Evolutionary conservation across 2,329 filamentous ascomycete species (phyloP).

Genomic region (Alternaria sp.): DNA sequence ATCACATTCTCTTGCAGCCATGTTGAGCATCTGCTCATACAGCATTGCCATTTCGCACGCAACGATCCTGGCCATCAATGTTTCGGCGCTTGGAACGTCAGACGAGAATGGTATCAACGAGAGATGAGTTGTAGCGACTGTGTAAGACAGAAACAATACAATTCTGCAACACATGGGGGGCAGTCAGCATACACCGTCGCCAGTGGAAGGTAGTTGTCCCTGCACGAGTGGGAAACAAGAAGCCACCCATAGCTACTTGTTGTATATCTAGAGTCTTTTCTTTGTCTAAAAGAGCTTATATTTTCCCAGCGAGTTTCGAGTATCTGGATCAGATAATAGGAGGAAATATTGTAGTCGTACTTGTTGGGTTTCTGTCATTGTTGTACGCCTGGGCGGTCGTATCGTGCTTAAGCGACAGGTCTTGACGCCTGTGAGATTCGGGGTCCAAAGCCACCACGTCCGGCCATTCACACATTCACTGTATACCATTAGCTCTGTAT

Average conservation of each 20-base stretch:
- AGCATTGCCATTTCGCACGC: slow-evolving; percentile 77
- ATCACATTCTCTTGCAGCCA: slow-evolving; percentile 73
- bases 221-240: background rate
- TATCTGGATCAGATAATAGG: background rate
- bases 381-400: background rate
- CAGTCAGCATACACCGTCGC: slow-evolving; percentile 1
- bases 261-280: background rate
- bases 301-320: too few species aligned
- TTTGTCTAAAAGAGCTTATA: background rate
- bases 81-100: slow-evolving; percentile 70
- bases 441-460: background rate
- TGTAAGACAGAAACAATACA: background rate
- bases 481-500: background rate
- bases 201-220: background rate
- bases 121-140: slow-evolving; percentile 25
- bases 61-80: slow-evolving; percentile 76
- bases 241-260: background rate
- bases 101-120: slow-evolving; percentile 64
- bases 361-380: background rate
- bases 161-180: background rate
- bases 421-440: background rate
- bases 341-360: background rate
- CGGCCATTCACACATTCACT: background rate
- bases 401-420: background rate
- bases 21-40: slow-evolving; percentile 66